phyloP scores from a whole-genome alignment of 2,329 filamentous ascomycete genomes.

The Leptosphaerulina australis region DNA sequence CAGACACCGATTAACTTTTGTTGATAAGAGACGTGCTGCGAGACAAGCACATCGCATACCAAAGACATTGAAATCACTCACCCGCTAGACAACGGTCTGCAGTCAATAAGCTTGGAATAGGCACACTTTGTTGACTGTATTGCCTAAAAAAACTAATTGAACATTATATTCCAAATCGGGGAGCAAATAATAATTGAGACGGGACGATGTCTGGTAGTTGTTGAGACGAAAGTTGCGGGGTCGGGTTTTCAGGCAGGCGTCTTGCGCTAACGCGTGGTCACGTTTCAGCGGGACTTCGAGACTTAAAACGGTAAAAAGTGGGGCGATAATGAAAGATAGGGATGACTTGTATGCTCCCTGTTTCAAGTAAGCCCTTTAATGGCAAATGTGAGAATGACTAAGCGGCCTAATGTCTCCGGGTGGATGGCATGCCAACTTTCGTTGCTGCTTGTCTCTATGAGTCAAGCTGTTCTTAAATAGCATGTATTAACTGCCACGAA shows the following conservation, averaged over 20 bases:
- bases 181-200: not conserved
- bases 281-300: constrained; percentile 16
- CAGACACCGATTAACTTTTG: not conserved
- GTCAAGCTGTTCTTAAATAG: not conserved
- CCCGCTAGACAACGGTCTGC: not conserved
- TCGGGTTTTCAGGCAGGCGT: not conserved
- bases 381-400: not conserved
- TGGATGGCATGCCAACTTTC: not conserved
- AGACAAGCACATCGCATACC: too few relatives aligned
- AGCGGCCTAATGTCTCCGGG: not conserved
- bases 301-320: constrained; percentile 5
- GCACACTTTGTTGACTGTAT: too few relatives aligned
- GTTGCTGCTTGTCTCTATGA: not conserved
- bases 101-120: not conserved
- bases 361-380: not conserved
- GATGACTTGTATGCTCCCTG: not conserved
- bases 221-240: constrained; percentile 3
- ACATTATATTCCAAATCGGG: too few relatives aligned
- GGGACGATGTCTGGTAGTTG: not conserved
- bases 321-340: not conserved
- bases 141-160: too few relatives aligned
- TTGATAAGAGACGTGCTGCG: not conserved
- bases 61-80: constrained; percentile 4
- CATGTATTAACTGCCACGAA: not conserved
- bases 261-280: constrained; percentile 17